Base-by-base conservation (phyloP, 225 moss, liverwort and hornwort genomes). In the Straminergon stramineum region DNA sequence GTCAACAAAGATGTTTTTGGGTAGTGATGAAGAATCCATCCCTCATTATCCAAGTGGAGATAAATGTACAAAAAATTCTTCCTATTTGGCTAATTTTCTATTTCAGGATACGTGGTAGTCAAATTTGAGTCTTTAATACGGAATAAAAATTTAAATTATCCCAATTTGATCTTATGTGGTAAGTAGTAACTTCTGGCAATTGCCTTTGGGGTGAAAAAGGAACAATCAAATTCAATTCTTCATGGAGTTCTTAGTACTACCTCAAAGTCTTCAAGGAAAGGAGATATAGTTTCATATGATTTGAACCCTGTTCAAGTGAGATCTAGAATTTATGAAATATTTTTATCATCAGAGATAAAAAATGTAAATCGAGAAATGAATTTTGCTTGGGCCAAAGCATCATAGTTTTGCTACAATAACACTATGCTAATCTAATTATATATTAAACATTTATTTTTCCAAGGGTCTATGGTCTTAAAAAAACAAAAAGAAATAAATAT, bases 161-260 rank as follows among this genome's bases (percentile, higher is more conserved):
- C 19, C 30, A 43, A 51, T 75, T 75, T 51, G 30, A 31, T 12
- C 19, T 51, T 18, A 31, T 17, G 17, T 43, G 15, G 17, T 28
- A 19, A 43, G 51, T 31, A 51, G 7, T 2, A 30, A 7, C 1
- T 75, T 75, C 11, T 31, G 19, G 19, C 11, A 75, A 18, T 48
- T 75, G 1, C 31, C 6, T 48, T 0, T 1, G 0, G 0, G 48
- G 0, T 48, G 7, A 18, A 31, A 48, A 31, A 18, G 0, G 18
- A 18, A 48, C 27, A 75, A 48, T 39, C 0, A 75, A 75, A 48
- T 75, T 31, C 2, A 2, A 48, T 75, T 31, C 2, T 30, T 75
- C 0, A 17, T 18, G 5, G 1, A 2, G 0, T 18, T 48, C 18
- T 31, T 75, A 11, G 31, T 48, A 75, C 4, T 48, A 48, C 31